Evolutionary conservation across 2,329 filamentous ascomycete genomes (phyloP), one percentile per base, ranked within the genome.

Genomic region (Paracorniculantispora psalliotae): DNA sequence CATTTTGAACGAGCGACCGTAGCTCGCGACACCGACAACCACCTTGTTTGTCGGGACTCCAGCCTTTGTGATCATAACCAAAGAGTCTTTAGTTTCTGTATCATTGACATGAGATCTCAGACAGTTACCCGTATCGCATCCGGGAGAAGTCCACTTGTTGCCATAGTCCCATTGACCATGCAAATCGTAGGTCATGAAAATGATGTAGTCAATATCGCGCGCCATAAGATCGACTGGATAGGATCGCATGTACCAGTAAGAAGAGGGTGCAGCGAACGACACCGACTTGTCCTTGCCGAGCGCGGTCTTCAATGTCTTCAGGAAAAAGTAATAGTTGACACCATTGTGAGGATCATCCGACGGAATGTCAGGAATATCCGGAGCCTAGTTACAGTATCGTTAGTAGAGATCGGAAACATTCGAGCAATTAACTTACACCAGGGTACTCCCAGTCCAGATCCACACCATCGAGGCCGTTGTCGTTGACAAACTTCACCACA

Each of bases 361-460:
- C 2, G 51, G 51, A 9, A 54, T 44, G n/a, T 17, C 51, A 1
- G 25, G 51, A 12, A 54, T 54, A 23, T 54, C 51, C 1, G 37
- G 50, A 7, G 50, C 50, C 35, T 53, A 12, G 8, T 23, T 23
- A 5, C 2, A 25, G 19, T 67, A 77, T 0, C 73, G 19, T 21
- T 9, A 23, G 19, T 13, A 12, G 8, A 9, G 70, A 1, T 51
- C 48, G 2, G 43, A 21, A 1, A 19, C 9, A 35, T 70, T 19
- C 65, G 67, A 44, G 62, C 69, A 21, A 66, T 60, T 41, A 51
- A 48, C 21, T 65, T 33, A 69, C 70, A 0, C 68, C 70, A 0
- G 73, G 73, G 57, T 79, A 79, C 57, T 79, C 77, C 79, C 78
- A 81, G 62, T 79, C 76, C 44, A 79, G 65, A 47, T 79, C 76